Evolutionary conservation across 202 grass and related monocot species (phyloP).

Genomic region (Digitaria exilis): DNA sequence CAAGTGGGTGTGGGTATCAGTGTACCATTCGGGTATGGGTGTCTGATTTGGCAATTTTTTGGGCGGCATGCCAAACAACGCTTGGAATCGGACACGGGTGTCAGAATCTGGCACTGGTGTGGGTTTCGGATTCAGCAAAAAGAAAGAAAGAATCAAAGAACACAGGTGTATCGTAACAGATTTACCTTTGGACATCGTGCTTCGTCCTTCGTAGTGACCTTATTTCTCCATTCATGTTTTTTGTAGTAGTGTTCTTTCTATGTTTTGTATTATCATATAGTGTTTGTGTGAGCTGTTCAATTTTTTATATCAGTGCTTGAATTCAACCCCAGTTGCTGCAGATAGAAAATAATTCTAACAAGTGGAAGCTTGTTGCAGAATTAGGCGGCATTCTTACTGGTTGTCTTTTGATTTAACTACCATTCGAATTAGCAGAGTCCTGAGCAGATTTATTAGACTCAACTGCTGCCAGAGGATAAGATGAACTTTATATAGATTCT

Average conservation of each 20-base stretch:
- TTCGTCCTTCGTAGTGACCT: neutral
- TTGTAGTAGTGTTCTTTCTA: neutral
- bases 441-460: conserved; percentile 56
- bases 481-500: conserved; percentile 38
- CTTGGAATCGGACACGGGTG: no score
- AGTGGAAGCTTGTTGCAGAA: conserved; percentile 84
- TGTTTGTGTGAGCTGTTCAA: conserved; percentile 19
- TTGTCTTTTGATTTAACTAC: conserved; percentile 73
- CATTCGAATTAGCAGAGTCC: conserved; percentile 54
- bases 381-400: conserved; percentile 66
- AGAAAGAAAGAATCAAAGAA: neutral
- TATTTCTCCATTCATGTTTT: neutral
- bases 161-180: neutral
- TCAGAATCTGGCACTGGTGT: neutral
- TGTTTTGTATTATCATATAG: conserved; percentile 23
- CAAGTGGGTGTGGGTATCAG: no score
- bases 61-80: neutral
- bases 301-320: conserved; percentile 29
- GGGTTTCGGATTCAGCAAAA: neutral
- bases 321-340: conserved; percentile 62
- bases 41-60: neutral
- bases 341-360: conserved; percentile 61
- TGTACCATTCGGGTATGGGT: neutral
- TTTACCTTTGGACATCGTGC: neutral
- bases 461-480: conserved; percentile 54